phyloP scores from a whole-genome alignment of 2,329 filamentous ascomycete species.

The Amauroascus niger region DNA sequence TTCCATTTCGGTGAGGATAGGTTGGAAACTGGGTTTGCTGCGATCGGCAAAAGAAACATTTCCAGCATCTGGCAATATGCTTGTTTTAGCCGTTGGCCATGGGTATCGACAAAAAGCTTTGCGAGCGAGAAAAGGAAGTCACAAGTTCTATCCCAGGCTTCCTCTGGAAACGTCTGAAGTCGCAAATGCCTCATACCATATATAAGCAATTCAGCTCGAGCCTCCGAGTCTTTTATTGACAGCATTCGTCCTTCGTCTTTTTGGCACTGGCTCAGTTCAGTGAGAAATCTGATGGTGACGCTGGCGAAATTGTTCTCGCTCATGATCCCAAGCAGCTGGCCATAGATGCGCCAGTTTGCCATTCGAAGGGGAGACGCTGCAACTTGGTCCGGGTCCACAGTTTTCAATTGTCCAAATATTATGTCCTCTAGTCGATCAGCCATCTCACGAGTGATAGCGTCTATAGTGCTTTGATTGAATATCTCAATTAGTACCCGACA shows the following conservation, averaged over 20 bases:
- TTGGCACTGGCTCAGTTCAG: constrained; percentile 68
- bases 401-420: constrained; percentile 90
- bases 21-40: constrained; percentile 67
- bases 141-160: constrained; percentile 75
- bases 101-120: constrained; percentile 70
- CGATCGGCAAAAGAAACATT: constrained; percentile 74
- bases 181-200: constrained; percentile 85
- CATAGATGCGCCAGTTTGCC: constrained; percentile 93
- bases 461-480: constrained; percentile 76
- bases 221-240: constrained; percentile 55
- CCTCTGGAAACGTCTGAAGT: constrained; percentile 61
- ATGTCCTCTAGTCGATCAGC: constrained; percentile 89
- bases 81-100: constrained; percentile 83
- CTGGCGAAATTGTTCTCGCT: constrained; percentile 82
- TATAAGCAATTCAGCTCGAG: constrained; percentile 75
- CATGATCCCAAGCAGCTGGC: constrained; percentile 89
- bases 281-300: constrained; percentile 71
- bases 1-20: constrained; percentile 76
- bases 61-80: constrained; percentile 90
- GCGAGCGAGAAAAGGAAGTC: constrained; percentile 77
- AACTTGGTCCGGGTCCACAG: constrained; percentile 71
- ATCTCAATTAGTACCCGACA: constrained; percentile 91
- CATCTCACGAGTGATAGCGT: constrained; percentile 78
- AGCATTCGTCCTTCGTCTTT: constrained; percentile 52
- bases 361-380: constrained; percentile 64